phyloP scores from a whole-genome alignment of 106 monocot species.

The Dendrobium huoshanense region DNA sequence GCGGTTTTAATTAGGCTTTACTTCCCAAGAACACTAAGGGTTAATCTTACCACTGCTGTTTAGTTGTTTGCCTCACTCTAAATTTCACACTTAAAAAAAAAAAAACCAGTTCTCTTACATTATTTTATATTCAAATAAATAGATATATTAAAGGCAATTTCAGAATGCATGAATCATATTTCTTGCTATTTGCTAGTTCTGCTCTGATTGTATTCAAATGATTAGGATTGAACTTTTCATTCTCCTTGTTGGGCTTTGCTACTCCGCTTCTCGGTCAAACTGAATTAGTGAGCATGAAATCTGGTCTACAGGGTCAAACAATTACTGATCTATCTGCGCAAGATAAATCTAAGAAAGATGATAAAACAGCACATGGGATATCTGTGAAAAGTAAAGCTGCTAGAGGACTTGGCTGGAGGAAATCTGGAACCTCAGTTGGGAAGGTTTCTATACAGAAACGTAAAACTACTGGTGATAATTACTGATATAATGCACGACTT shows the following conservation, averaged over 20 bases:
- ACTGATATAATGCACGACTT: not conserved
- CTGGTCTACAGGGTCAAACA: not conserved
- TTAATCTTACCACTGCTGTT: too few species aligned
- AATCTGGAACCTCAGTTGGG: conserved; percentile 10
- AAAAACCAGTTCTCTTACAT: too few species aligned
- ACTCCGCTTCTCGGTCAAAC: not conserved
- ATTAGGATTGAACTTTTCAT: not conserved
- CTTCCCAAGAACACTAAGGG: too few species aligned
- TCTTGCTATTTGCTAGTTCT: not conserved
- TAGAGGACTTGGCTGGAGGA: conserved; percentile 16
- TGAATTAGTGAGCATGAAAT: conserved; percentile 10
- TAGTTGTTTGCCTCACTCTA: too few species aligned
- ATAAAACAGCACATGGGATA: not conserved
- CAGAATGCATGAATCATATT: too few species aligned
- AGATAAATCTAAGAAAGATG: conserved; percentile 10
- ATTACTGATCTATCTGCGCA: conserved; percentile 4
- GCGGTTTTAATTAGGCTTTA: too few species aligned
- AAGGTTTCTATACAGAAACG: conserved; percentile 20
- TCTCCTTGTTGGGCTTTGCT: not conserved
- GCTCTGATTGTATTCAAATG: conserved; percentile 1
- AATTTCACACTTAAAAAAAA: too few species aligned
- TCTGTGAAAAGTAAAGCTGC: conserved; percentile 12
- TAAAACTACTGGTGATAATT: conserved; percentile 23
- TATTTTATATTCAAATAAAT: too few species aligned
- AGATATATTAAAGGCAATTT: too few species aligned